These are phyloP conservation scores for Calonectria leucothoes DNA, from an alignment of 2,329 filamentous ascomycete species.

Conservation along the genomic window DNA sequence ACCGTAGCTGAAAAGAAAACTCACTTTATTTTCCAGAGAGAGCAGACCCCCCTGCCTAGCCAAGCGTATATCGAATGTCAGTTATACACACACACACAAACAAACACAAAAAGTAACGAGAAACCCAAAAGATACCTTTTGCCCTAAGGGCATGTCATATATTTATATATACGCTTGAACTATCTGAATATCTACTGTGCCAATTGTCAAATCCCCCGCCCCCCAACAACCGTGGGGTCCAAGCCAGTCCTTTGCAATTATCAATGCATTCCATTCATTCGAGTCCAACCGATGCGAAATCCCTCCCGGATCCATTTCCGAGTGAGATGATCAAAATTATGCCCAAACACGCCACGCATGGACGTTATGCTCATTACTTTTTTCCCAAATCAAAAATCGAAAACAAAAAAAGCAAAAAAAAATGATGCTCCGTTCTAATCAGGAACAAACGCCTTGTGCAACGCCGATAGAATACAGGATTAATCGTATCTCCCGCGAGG, in stretches of 20 bases:
- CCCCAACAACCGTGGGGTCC: conserved; percentile 34
- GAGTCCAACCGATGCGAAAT: conserved; percentile 2
- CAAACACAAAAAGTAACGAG: background rate
- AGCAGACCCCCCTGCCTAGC: too few relatives aligned
- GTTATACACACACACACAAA: background rate
- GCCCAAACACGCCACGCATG: conserved; percentile 3
- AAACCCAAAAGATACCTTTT: background rate
- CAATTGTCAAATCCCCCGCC: conserved; percentile 13
- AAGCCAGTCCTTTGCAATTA: conserved; percentile 31
- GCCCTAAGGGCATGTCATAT: background rate
- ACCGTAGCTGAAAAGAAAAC: background rate
- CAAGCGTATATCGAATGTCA: too few relatives aligned
- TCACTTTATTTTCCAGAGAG: background rate
- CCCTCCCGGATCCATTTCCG: conserved; percentile 4
- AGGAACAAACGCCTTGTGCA: conserved; percentile 15
- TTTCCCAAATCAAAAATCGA: too few relatives aligned
- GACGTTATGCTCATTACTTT: conserved; percentile 17
- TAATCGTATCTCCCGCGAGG: background rate
- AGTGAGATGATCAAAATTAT: background rate
- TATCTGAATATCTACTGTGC: conserved; percentile 32
- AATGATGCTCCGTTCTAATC: background rate
- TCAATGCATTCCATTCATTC: conserved; percentile 16
- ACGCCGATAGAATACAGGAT: conserved; percentile 15
- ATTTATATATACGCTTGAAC: conserved; percentile 14
- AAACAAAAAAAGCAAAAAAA: background rate